Evolutionary conservation across 495 filamentous ascomycete genomes (phyloP), one percentile per base, ranked within the genome.

Genomic region (Annulohypoxylon nitens): DNA sequence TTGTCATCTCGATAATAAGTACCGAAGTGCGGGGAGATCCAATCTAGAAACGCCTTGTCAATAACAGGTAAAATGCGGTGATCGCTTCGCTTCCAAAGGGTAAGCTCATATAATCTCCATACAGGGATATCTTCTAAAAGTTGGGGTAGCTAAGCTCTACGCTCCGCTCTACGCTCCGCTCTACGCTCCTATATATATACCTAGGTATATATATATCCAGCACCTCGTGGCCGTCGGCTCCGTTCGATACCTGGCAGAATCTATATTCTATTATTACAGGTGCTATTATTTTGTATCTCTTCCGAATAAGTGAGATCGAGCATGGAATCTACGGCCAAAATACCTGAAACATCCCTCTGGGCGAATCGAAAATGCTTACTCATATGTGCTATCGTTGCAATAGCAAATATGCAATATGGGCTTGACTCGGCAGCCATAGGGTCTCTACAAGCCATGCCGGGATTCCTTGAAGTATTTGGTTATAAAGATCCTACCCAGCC

Each of bases 351-450:
- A 11, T 82, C 81, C 20, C 76, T 83, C 9, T 83, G 79, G 80
- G 73, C 76, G 30, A 83, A 83, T 58, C 61, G 79, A 37, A 83
- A 82, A 76, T 83, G 81, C 23, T 57, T 83, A 50, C 50, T 79
- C 12, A 82, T 82, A 71, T 83, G 81, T 64, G 74, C 72, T 62
- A 74, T 76, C 51, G 80, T 83, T 41, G 78, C 81, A 12, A 76
- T 82, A 45, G 81, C 81, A 20, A 83, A 82, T 67, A 80, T 84
- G 75, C 83, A 84, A 48, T 83, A 85, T 50, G 82, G 83, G 10
- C 76, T 82, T 51, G 83, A 85, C 75, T 79, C 77, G 11, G 78
- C 79, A 2, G 81, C 81, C 7, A 78, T 85, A 9, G 79, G 78
- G 0, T 81, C 78, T 1, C 76, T 84, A 41, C 83, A 85, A 61